These are phyloP conservation scores for Candida loeiensis DNA, from an alignment of 805 yeast genomes.

Conservation along the genomic window DNA sequence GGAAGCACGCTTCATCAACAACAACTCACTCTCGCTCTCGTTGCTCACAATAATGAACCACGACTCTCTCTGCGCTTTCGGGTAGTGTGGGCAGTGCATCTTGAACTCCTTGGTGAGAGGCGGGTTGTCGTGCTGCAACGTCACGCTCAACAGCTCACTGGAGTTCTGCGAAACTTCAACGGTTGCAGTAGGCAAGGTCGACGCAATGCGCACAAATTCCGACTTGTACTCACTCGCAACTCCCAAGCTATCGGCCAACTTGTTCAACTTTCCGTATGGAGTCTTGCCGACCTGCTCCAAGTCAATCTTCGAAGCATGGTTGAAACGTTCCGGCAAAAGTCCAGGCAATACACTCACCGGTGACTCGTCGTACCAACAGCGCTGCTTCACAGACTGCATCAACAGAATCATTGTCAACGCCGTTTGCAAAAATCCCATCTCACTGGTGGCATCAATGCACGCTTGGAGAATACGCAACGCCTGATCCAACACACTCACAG, in stretches of 20 bases:
- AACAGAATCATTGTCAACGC: constrained; percentile 60
- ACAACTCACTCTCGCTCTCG: constrained; percentile 48
- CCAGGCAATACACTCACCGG: constrained; percentile 60
- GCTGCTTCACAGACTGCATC: constrained; percentile 88
- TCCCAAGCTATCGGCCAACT: constrained; percentile 35
- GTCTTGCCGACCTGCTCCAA: constrained; percentile 44
- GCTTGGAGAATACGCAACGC: constrained; percentile 93
- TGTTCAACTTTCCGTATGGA: constrained; percentile 29
- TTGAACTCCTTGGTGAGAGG: constrained; percentile 57
- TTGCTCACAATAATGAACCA: constrained; percentile 78
- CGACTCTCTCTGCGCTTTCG: constrained; percentile 86
- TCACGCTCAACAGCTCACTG: constrained; percentile 37
- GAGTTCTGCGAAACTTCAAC: constrained; percentile 37
- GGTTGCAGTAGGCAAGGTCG: constrained; percentile 60
- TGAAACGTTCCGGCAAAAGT: constrained; percentile 10
- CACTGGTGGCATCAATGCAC: constrained; percentile 83
- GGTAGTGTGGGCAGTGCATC: constrained; percentile 75
- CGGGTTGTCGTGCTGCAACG: constrained; percentile 50
- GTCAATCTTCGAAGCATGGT: constrained; percentile 13
- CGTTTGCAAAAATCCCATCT: constrained; percentile 65
- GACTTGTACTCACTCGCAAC: constrained; percentile 32
- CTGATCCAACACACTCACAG: constrained; percentile 89
- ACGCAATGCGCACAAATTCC: constrained; percentile 51
- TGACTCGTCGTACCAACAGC: constrained; percentile 79
- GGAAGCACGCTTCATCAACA: constrained; percentile 70